A percentile compares a stretch with the other conserved stretches of the same genome.
phyloP scores from a whole-genome alignment of 2,329 filamentous ascomycete species.

The Dactylellina drechsleri region DNA sequence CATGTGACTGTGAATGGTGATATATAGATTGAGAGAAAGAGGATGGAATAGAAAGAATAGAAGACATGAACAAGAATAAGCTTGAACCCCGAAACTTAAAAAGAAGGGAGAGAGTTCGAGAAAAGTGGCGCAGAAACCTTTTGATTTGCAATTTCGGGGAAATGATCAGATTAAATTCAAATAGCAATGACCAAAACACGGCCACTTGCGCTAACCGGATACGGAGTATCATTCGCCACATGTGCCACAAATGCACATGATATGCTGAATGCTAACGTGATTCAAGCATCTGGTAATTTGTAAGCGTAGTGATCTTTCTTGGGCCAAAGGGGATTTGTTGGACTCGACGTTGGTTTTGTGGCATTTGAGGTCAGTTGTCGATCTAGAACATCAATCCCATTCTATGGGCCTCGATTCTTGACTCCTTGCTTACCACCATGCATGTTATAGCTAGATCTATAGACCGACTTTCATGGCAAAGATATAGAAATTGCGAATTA shows the following conservation, averaged over 20 bases:
- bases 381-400: too few species aligned
- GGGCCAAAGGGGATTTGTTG: too few species aligned
- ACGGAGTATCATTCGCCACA: conserved; percentile 1
- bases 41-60: conserved; percentile 6
- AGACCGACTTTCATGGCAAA: too few species aligned
- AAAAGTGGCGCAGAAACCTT: conserved; percentile 3
- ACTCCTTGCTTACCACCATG: too few species aligned
- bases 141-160: conserved; percentile 38
- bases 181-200: conserved; percentile 9
- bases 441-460: too few species aligned
- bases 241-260: not conserved
- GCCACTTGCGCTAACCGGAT: not conserved
- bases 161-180: conserved; percentile 1
- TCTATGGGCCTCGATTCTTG: too few species aligned
- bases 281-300: too few species aligned
- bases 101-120: not conserved
- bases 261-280: not conserved
- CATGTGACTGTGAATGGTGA: conserved; percentile 1
- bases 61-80: not conserved
- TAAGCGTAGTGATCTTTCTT: too few species aligned
- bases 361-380: too few species aligned
- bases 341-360: too few species aligned
- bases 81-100: not conserved
- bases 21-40: not conserved
- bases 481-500: too few species aligned